phyloP scores from a whole-genome alignment of 106 monocot genomes.

The Acorus calamus region DNA sequence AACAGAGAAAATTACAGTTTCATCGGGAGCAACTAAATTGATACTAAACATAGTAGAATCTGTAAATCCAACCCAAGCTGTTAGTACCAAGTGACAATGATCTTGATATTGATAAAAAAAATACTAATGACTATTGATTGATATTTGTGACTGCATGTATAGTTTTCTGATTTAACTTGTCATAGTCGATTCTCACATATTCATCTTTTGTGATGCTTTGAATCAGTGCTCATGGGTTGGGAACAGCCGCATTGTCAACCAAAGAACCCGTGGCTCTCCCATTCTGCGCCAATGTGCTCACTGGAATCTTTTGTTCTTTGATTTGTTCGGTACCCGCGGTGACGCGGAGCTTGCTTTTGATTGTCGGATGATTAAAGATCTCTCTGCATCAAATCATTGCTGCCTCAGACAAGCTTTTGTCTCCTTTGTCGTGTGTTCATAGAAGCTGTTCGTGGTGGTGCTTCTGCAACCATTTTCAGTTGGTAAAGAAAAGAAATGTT shows the following conservation, averaged over 20 bases:
- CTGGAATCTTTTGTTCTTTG: constrained; percentile 85
- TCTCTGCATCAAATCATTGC: background rate
- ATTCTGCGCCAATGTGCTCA: constrained; percentile 84
- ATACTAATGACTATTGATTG: too few species aligned
- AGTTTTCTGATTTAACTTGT: too few species aligned
- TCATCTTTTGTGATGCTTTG: background rate
- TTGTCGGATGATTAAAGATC: constrained; percentile 33
- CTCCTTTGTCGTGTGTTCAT: too few species aligned
- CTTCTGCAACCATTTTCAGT: too few species aligned
- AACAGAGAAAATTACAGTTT: background rate
- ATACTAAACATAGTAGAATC: background rate
- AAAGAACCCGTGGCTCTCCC: constrained; percentile 98
- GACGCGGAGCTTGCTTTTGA: constrained; percentile 67
- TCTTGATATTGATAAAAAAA: too few species aligned
- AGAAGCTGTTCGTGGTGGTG: too few species aligned
- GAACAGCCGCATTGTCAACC: constrained; percentile 90
- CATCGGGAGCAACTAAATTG: background rate
- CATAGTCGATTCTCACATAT: too few species aligned
- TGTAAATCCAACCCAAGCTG: too few species aligned
- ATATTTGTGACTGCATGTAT: too few species aligned
- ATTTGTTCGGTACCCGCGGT: constrained; percentile 80
- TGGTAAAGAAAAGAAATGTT: too few species aligned
- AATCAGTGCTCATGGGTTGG: constrained; percentile 92
- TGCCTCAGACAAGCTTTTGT: too few species aligned
- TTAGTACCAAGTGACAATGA: too few species aligned